Conservation (phyloP, 495 filamentous ascomycete species). For the Baudoinia panamericana region DNA sequence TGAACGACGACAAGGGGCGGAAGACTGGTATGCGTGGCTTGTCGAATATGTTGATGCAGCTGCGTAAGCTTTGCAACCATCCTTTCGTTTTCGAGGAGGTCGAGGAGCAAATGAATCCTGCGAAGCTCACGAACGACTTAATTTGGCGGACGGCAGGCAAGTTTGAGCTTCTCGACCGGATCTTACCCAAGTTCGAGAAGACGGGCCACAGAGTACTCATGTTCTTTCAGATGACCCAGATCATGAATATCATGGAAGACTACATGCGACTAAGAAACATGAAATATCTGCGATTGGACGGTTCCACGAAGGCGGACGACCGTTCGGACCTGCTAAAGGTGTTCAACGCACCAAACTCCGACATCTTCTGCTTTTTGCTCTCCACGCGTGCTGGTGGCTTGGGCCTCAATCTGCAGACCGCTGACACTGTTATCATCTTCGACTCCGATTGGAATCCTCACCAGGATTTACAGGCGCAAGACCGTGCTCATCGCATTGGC, state of each 20-base stretch:
- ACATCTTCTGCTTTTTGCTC: slow-evolving; percentile 93
- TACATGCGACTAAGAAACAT: slow-evolving; percentile 74
- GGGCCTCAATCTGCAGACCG: slow-evolving; percentile 90
- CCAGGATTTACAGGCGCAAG: slow-evolving; percentile 96
- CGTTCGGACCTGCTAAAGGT: slow-evolving; percentile 75
- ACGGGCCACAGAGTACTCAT: slow-evolving; percentile 90
- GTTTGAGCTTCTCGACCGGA: slow-evolving; percentile 85
- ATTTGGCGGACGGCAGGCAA: slow-evolving; percentile 95
- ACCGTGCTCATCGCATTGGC: slow-evolving; percentile 98
- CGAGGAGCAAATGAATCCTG: slow-evolving; percentile 94
- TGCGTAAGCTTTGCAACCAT: slow-evolving; percentile 97
- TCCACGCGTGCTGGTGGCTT: slow-evolving; percentile 98
- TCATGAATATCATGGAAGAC: slow-evolving; percentile 99
- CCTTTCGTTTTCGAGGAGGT: slow-evolving; percentile 97
- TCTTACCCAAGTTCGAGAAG: slow-evolving; percentile 81
- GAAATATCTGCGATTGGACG: slow-evolving; percentile 81
- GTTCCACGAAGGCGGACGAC: slow-evolving; percentile 94
- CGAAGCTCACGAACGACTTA: slow-evolving; percentile 72
- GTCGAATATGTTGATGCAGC: slow-evolving; percentile 99
- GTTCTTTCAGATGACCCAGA: slow-evolving; percentile 99
- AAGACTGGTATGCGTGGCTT: slow-evolving; percentile 91
- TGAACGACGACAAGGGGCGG: slow-evolving; percentile 88
- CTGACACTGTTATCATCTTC: slow-evolving; percentile 98
- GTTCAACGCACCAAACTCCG: slow-evolving; percentile 81
- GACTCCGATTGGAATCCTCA: slow-evolving; percentile 99